A percentile compares a stretch with the other conserved stretches of the same genome.
Evolutionary conservation across 2,329 filamentous ascomycete genomes (phyloP).

Genomic region (Sphaerostilbella broomeana): DNA sequence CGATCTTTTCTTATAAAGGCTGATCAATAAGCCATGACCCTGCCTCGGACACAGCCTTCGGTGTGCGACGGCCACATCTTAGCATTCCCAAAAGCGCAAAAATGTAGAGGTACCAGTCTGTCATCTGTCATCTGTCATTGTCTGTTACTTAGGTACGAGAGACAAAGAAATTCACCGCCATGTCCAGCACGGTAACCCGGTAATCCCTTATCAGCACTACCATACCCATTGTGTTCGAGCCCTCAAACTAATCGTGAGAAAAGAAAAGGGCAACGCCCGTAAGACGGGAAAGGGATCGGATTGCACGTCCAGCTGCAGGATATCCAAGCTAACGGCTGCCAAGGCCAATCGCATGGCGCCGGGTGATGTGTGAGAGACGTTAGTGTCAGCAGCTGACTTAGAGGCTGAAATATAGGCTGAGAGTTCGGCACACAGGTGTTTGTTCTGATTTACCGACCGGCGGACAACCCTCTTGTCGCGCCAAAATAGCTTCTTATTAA

Average conservation of each 20-base stretch:
- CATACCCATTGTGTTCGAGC: not conserved
- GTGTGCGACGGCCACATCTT: conserved; percentile 9
- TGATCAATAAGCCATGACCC: not conserved
- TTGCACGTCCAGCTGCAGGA: not conserved
- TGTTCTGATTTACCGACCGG: too few species aligned
- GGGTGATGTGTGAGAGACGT: not conserved
- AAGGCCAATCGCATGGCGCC: not conserved
- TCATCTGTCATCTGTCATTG: not conserved
- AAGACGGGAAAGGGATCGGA: not conserved
- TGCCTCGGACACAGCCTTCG: not conserved
- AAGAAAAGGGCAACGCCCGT: not conserved
- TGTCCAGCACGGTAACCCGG: not conserved
- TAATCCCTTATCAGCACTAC: not conserved
- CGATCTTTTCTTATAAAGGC: not conserved
- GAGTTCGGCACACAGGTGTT: too few species aligned
- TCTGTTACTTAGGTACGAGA: not conserved
- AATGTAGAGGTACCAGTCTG: not conserved
- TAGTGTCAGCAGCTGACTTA: not conserved
- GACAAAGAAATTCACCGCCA: not conserved
- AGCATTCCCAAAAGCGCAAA: conserved; percentile 3
- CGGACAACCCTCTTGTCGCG: too few species aligned
- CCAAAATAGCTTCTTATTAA: too few species aligned
- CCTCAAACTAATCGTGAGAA: not conserved
- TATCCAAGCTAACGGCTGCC: conserved; percentile 2
- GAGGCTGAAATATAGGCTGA: not conserved